phyloP scores from a whole-genome alignment of 306 rosid species.

The Oxytropis ochrocephala region DNA sequence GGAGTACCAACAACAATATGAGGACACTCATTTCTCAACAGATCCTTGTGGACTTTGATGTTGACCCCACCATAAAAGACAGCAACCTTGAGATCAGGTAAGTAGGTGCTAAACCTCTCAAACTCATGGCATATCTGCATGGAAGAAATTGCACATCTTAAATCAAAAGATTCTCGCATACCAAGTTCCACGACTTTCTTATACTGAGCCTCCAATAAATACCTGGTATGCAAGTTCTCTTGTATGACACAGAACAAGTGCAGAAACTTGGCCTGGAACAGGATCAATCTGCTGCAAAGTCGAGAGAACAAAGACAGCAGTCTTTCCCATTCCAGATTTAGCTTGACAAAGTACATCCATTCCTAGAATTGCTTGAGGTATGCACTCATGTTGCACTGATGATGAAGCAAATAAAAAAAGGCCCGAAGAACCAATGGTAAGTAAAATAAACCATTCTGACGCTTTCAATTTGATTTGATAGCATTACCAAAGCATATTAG shows the following conservation, averaged over 20 bases:
- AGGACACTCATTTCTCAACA: conserved; percentile 90
- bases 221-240: conserved; percentile 98
- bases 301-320: conserved; percentile 97
- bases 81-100: conserved; percentile 93
- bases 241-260: conserved; percentile 89
- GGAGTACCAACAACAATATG: conserved; percentile 99
- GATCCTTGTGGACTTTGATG: conserved; percentile 87
- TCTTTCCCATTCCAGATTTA: conserved; percentile 99
- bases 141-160: not conserved
- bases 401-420: conserved; percentile 77
- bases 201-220: not conserved
- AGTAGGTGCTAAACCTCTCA: conserved; percentile 91
- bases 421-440: conserved; percentile 65
- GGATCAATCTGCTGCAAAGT: conserved; percentile 97
- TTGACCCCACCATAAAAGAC: conserved; percentile 98
- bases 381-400: conserved; percentile 99
- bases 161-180: not conserved
- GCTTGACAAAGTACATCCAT: conserved; percentile 99
- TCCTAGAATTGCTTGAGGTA: conserved; percentile 98
- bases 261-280: conserved; percentile 92
- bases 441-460: conserved; percentile 63
- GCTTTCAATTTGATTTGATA: conserved; percentile 50
- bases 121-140: conserved; percentile 94
- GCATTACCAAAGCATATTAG: conserved; percentile 55
- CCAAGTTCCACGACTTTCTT: not conserved